A percentile compares a stretch with the other conserved stretches of the same genome.
Evolutionary conservation across 2,329 filamentous ascomycete species (phyloP).

Genomic region (Aureobasidium vineae): DNA sequence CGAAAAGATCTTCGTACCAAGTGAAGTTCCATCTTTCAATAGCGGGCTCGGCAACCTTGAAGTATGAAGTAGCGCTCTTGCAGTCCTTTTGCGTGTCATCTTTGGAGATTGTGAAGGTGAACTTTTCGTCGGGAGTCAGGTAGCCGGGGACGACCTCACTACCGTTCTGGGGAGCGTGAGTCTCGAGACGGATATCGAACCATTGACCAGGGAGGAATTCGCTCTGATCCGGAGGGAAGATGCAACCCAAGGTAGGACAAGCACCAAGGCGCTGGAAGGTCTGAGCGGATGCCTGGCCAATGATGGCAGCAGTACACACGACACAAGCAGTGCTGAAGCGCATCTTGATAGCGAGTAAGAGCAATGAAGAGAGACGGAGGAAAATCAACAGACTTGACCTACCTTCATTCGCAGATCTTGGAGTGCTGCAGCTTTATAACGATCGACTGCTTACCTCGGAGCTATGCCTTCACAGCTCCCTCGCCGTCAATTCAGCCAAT

Average conservation of each 20-base stretch:
- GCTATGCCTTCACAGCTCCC: neutral
- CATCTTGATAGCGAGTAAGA: neutral
- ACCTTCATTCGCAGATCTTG: neutral
- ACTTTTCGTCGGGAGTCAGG: constrained; percentile 65
- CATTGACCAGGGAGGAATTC: constrained; percentile 82
- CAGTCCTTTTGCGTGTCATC: constrained; percentile 48
- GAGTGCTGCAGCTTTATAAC: neutral
- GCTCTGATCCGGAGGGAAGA: constrained; percentile 62
- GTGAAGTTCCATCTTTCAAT: constrained; percentile 78
- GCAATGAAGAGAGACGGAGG: neutral
- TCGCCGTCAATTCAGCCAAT: neutral
- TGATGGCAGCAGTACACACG: constrained; percentile 10
- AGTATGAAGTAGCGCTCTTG: constrained; percentile 62
- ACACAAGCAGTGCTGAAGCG: constrained; percentile 22
- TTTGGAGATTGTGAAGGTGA: constrained; percentile 72
- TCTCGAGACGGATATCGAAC: constrained; percentile 80
- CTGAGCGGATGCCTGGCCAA: constrained; percentile 43
- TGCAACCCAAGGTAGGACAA: constrained; percentile 55
- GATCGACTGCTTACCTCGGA: neutral
- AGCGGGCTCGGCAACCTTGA: constrained; percentile 66
- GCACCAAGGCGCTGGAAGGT: constrained; percentile 57
- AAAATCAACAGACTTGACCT: neutral
- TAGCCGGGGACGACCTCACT: constrained; percentile 67
- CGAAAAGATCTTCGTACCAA: constrained; percentile 84
- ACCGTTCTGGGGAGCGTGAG: constrained; percentile 78